Conservation (phyloP, 2,329 filamentous ascomycete genomes). For the Penicillium sp. region DNA sequence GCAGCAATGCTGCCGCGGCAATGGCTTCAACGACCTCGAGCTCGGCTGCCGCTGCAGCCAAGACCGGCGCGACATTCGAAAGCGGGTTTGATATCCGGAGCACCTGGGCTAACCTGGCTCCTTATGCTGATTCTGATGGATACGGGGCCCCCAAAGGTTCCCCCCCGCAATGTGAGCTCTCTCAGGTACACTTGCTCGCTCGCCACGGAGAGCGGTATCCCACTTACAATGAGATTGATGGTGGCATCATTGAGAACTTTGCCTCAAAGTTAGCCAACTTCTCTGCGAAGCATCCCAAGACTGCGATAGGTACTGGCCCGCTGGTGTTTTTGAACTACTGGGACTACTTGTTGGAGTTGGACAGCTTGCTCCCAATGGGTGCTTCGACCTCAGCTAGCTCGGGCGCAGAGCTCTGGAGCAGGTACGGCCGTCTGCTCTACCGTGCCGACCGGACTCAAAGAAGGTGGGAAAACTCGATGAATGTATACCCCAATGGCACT, state of each 20-base stretch:
- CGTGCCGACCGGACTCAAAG: slow-evolving; percentile 48
- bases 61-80: slow-evolving; percentile 26
- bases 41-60: slow-evolving; percentile 8
- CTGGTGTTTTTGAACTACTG: slow-evolving; percentile 57
- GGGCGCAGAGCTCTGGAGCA: slow-evolving; percentile 56
- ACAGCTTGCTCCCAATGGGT: slow-evolving; percentile 50
- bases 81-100: slow-evolving; percentile 32
- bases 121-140: slow-evolving; percentile 25
- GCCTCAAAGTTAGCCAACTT: slow-evolving; percentile 51
- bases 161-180: slow-evolving; percentile 56
- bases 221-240: slow-evolving; percentile 49
- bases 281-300: slow-evolving; percentile 41
- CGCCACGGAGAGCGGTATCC: slow-evolving; percentile 58
- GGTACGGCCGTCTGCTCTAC: slow-evolving; percentile 56
- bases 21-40: background rate
- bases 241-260: slow-evolving; percentile 51
- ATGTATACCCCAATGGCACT: slow-evolving; percentile 49
- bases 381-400: slow-evolving; percentile 52
- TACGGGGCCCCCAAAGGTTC: slow-evolving; percentile 43
- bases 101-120: slow-evolving; percentile 34
- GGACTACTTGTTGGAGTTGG: slow-evolving; percentile 47
- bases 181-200: slow-evolving; percentile 56
- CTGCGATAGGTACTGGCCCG: slow-evolving; percentile 46
- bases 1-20: background rate
- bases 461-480: slow-evolving; percentile 47